Conservation (phyloP, 2,329 filamentous ascomycete genomes). For the Trichoderma aggressivum region DNA sequence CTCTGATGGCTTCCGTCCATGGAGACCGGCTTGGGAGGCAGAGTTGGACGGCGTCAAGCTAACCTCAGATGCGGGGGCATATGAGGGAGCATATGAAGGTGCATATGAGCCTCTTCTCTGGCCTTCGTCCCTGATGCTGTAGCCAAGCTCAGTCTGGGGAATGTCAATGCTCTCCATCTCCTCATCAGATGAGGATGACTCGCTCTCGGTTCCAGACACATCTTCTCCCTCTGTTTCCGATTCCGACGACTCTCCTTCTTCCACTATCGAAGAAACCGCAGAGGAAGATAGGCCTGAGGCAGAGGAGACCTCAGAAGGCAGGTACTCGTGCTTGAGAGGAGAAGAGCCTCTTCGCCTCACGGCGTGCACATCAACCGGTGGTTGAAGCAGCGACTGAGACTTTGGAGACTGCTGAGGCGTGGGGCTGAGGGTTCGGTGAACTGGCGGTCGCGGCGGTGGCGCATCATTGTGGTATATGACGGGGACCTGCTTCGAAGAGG, state of each 20-base stretch:
- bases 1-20: constrained; percentile 44
- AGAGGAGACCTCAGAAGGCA: constrained; percentile 70
- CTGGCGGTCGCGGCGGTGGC: constrained; percentile 51
- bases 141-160: constrained; percentile 55
- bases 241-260: constrained; percentile 7
- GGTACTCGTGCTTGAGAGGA: constrained; percentile 94
- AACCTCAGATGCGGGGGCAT: constrained; percentile 48
- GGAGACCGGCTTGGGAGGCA: constrained; percentile 65
- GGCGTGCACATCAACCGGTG: constrained; percentile 40
- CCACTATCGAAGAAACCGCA: constrained; percentile 5
- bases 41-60: constrained; percentile 78
- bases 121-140: constrained; percentile 48
- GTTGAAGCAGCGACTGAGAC: constrained; percentile 24
- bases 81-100: constrained; percentile 35
- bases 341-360: constrained; percentile 77
- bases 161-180: constrained; percentile 60
- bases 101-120: constrained; percentile 9
- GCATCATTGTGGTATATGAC: constrained; percentile 46
- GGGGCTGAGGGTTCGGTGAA: constrained; percentile 46
- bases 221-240: constrained; percentile 8
- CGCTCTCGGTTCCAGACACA: neutral
- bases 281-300: constrained; percentile 28
- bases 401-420: constrained; percentile 33
- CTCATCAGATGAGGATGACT: constrained; percentile 45
- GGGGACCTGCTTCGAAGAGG: constrained; percentile 24